A percentile compares a stretch with the other conserved stretches of the same genome.
Conservation (phyloP, 2,329 filamentous ascomycete genomes). For the Macrophomina pseudophaseolina region DNA sequence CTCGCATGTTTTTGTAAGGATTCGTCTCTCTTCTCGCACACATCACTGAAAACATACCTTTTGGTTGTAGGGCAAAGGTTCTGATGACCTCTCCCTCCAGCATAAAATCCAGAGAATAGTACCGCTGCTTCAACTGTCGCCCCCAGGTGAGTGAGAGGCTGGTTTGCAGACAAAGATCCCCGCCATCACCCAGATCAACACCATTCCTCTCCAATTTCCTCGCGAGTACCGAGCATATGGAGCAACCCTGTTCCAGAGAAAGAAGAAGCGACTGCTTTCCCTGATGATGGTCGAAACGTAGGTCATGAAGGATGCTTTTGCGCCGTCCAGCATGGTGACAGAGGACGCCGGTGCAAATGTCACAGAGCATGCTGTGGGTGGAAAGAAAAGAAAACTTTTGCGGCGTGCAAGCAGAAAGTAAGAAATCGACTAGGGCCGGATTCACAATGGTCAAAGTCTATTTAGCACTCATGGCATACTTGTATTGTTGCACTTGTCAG, state of each 20-base stretch:
- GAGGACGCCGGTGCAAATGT: slow-evolving; percentile 28
- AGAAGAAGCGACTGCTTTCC: neutral
- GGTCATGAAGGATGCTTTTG: slow-evolving; percentile 26
- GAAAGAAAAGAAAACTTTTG: neutral
- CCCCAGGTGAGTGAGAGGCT: neutral
- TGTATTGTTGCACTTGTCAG: neutral
- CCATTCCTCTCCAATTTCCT: slow-evolving; percentile 6
- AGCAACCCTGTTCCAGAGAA: slow-evolving; percentile 26
- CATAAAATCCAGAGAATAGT: slow-evolving; percentile 26
- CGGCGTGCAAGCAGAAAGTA: neutral
- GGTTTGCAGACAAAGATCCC: neutral
- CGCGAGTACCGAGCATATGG: slow-evolving; percentile 27
- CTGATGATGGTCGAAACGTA: slow-evolving; percentile 28
- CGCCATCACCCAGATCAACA: neutral
- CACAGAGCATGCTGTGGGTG: slow-evolving; percentile 22
- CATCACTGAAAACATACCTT: neutral
- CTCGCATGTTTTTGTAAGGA: neutral
- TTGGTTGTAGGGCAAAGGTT: neutral
- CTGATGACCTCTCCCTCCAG: neutral
- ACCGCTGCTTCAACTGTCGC: neutral
- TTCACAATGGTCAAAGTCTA: neutral
- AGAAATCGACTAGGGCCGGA: neutral
- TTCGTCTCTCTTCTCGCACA: too few relatives aligned
- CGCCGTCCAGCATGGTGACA: slow-evolving; percentile 24
- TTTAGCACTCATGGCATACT: neutral